These are phyloP conservation scores for Trypanosoma mega DNA, from an alignment of 208 protist species.

Conservation along the genomic window DNA sequence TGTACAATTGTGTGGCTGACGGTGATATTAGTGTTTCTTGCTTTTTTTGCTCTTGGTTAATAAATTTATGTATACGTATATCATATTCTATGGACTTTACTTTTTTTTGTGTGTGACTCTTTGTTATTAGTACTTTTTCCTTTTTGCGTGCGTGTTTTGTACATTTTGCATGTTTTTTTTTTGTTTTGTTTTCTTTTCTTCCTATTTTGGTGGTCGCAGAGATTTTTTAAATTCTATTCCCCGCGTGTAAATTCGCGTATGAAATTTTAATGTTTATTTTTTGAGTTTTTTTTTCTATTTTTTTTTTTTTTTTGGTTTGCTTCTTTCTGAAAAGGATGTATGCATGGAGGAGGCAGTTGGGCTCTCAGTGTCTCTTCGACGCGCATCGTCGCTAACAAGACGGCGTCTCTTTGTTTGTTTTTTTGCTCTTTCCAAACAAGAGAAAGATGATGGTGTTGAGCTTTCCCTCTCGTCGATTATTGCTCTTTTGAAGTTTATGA, in stretches of 20 bases:
- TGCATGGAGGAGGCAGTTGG: slow-evolving; percentile 24
- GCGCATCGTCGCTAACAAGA: slow-evolving; percentile 20
- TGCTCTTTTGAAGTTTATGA: slow-evolving; percentile 16
- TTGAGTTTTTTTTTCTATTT: no score
- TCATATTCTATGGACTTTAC: neutral
- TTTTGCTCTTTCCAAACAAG: slow-evolving; percentile 12
- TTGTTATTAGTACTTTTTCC: neutral
- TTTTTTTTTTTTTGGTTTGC: neutral
- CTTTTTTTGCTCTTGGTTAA: slow-evolving; percentile 14
- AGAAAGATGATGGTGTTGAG: neutral
- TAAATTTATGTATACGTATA: slow-evolving; percentile 18
- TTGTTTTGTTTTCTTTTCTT: slow-evolving; percentile 40
- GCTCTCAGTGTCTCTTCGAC: slow-evolving; percentile 19
- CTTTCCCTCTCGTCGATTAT: slow-evolving; percentile 17
- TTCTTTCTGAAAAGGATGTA: neutral
- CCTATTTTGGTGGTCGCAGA: slow-evolving; percentile 19
- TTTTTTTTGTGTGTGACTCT: neutral
- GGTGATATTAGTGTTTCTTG: slow-evolving; percentile 15
- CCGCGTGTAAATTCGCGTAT: no score
- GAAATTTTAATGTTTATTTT: no score
- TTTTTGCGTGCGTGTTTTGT: neutral
- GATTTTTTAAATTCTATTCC: no score
- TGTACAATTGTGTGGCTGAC: slow-evolving; percentile 53
- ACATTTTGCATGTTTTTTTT: slow-evolving; percentile 3
- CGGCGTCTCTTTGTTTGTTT: slow-evolving; percentile 22